These are phyloP conservation scores for Sporothrix dimorphospora DNA, from an alignment of 2,329 filamentous ascomycete species.

Conservation along the genomic window DNA sequence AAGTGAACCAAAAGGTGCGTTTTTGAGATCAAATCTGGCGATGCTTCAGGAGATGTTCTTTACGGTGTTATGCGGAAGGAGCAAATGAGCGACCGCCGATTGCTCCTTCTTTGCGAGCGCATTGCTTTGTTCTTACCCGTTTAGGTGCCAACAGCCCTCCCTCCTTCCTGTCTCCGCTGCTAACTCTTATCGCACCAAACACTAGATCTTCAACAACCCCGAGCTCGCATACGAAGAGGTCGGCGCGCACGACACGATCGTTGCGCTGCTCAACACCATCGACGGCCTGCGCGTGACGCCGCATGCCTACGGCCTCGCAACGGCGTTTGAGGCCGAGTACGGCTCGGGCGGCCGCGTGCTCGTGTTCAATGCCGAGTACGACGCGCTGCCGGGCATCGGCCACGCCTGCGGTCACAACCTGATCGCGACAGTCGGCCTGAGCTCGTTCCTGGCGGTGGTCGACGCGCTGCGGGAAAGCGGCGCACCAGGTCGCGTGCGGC, in stretches of 20 bases:
- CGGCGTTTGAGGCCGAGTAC: slow-evolving; percentile 49
- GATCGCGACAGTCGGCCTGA: slow-evolving; percentile 45
- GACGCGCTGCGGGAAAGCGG: slow-evolving; percentile 34
- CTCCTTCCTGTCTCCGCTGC: neutral
- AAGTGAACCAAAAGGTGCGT: slow-evolving; percentile 27
- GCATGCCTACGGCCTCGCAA: slow-evolving; percentile 54
- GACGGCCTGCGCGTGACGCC: slow-evolving; percentile 49
- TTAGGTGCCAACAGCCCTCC: neutral
- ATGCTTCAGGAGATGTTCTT: neutral
- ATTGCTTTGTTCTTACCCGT: neutral
- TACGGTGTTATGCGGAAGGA: neutral
- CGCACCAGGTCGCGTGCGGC: slow-evolving; percentile 36
- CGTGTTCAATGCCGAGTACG: slow-evolving; percentile 36
- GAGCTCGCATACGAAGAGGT: slow-evolving; percentile 55
- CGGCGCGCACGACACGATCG: slow-evolving; percentile 53
- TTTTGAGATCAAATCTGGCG: neutral
- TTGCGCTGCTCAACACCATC: slow-evolving; percentile 47
- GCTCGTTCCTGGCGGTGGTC: slow-evolving; percentile 42
- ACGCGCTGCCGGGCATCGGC: slow-evolving; percentile 43
- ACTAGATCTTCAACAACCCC: slow-evolving; percentile 46
- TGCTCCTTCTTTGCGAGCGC: neutral
- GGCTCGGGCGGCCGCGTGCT: slow-evolving; percentile 30
- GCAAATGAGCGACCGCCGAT: neutral
- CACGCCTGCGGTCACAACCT: slow-evolving; percentile 50
- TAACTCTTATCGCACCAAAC: no score